Base-by-base conservation (phyloP, 1,284 basidiomycete genomes). In the Tilletia setariae region DNA sequence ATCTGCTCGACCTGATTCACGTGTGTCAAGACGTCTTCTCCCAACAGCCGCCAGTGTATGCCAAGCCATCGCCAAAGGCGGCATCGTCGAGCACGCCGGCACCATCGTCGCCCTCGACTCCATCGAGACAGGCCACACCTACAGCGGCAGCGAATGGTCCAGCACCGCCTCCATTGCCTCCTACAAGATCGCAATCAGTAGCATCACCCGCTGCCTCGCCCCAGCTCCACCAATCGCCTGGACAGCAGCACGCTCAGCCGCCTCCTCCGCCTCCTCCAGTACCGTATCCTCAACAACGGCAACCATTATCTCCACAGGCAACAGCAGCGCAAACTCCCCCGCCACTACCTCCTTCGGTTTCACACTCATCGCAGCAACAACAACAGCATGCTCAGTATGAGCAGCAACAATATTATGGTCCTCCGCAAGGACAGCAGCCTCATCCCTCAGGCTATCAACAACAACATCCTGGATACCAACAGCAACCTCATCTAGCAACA, bases 21-120 rank as follows among this genome's bases (percentile, higher is more conserved):
- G 87, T 88, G 23, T 87, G 93, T 85, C 89, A 91, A 75, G 86
- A 88, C 49, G 86, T 90, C 68, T 98, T 98, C 84, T 93, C 91
- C 8, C 85, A 86, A 30, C 87, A 89, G 69, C 94, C 95, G 53
- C 94, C 95, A 3, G 89, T 98, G 15, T 97, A 94, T 81, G 90
- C 94, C 47, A 94, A 91, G 83, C 90, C 93, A 1, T 74, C 78
- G 30, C 74, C 73, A 21, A 68, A 68, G 47, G 70, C 74, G 44
- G 69, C 76, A 11, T 63, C 72, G 2, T 68, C 62, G 25, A 49
- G 64, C 19, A 66, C 71, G 73, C 9, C 70, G 67, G 23, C 71
- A 59, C 64, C 72, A 16, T 19, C 70, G n/a, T 70, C 72, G 68
- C 43, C 40, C 42, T 51, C 61, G 23, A 47, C 64, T 15, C 25